Percentiles rank a stretch among this genome's conserved stretches.
Conservation (phyloP, 495 filamentous ascomycete genomes). For the Penicillium cosmopolitanum region DNA sequence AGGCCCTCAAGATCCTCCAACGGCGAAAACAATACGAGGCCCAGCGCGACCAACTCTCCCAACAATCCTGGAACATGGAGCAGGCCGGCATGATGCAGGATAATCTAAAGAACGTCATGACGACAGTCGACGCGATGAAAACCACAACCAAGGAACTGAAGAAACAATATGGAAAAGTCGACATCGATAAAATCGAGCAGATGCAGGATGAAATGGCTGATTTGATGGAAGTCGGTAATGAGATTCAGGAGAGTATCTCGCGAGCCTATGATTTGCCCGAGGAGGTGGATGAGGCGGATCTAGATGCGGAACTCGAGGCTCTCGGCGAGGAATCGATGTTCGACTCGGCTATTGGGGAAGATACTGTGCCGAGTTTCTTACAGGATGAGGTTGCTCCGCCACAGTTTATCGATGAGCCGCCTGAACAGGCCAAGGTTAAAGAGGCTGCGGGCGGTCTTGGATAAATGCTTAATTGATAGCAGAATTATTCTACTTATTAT, state of each 20-base stretch:
- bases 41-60: constrained; percentile 92
- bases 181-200: constrained; percentile 95
- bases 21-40: constrained; percentile 95
- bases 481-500: no score
- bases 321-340: constrained; percentile 89
- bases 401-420: constrained; percentile 85
- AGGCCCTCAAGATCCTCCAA: constrained; percentile 93
- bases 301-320: constrained; percentile 95
- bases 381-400: constrained; percentile 79
- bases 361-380: constrained; percentile 81
- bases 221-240: constrained; percentile 95
- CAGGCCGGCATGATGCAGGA: constrained; percentile 99
- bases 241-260: constrained; percentile 95
- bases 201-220: constrained; percentile 99
- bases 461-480: constrained; percentile 15
- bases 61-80: constrained; percentile 99
- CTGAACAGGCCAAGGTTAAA: constrained; percentile 74
- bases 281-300: constrained; percentile 95
- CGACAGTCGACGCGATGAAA: constrained; percentile 96
- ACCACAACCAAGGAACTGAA: constrained; percentile 89
- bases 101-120: constrained; percentile 98
- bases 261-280: constrained; percentile 95
- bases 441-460: constrained; percentile 57
- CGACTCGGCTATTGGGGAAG: constrained; percentile 59
- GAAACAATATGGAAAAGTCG: constrained; percentile 96